These are phyloP conservation scores for Porogramme epimiltina DNA, from an alignment of 1,284 basidiomycete genomes.

Conservation along the genomic window DNA sequence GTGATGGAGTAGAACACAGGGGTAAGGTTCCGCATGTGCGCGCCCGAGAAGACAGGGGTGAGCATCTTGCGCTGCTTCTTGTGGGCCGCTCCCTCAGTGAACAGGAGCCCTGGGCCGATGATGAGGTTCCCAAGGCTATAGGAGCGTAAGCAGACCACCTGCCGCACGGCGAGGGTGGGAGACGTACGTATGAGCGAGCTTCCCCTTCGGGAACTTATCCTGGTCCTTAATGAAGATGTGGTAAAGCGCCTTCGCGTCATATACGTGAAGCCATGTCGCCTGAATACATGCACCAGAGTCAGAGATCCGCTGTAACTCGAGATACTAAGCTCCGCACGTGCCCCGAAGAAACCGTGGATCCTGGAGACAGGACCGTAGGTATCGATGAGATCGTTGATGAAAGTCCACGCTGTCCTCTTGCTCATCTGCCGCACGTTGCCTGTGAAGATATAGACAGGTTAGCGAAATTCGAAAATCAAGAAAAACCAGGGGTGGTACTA, in stretches of 20 bases:
- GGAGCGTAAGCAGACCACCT: not conserved
- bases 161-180: not conserved
- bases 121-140: not conserved
- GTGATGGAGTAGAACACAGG: constrained; percentile 26
- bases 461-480: no score
- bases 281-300: not conserved
- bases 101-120: not conserved
- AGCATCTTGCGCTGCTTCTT: constrained; percentile 26
- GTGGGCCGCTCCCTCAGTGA: constrained; percentile 25
- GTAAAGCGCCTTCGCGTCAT: constrained; percentile 19
- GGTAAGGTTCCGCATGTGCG: constrained; percentile 25
- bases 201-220: constrained; percentile 18
- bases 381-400: constrained; percentile 10
- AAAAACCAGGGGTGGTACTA: no score
- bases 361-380: constrained; percentile 19
- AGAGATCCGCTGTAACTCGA: no score
- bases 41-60: constrained; percentile 28
- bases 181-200: not conserved
- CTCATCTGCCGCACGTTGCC: constrained; percentile 20
- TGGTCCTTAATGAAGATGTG: constrained; percentile 21
- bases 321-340: no score
- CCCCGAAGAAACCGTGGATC: constrained; percentile 18
- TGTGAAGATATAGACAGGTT: not conserved
- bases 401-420: constrained; percentile 19
- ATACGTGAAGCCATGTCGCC: constrained; percentile 3